phyloP scores from a whole-genome alignment of 495 filamentous ascomycete genomes.

The Beverwykella pulmonaria region DNA sequence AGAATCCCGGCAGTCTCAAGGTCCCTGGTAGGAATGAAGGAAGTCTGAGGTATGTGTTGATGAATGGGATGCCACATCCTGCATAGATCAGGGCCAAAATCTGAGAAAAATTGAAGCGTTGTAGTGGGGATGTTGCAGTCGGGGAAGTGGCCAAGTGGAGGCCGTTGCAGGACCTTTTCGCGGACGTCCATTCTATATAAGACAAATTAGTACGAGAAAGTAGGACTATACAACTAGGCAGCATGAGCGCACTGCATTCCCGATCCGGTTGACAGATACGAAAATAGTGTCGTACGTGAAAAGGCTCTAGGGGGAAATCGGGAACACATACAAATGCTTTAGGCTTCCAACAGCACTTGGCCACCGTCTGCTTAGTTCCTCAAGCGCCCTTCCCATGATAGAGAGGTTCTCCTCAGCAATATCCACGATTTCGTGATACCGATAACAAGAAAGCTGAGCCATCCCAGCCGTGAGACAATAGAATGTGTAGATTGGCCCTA shows the following conservation, averaged over 20 bases:
- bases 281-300: no score
- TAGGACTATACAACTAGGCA: background rate
- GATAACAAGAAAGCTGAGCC: slow-evolving; percentile 35
- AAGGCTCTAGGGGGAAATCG: background rate
- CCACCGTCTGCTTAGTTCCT: slow-evolving; percentile 35
- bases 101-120: slow-evolving; percentile 32
- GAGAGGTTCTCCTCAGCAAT: slow-evolving; percentile 33
- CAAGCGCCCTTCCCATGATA: slow-evolving; percentile 29
- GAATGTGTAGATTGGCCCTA: slow-evolving; percentile 37
- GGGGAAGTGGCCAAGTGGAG: slow-evolving; percentile 23
- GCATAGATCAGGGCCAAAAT: slow-evolving; percentile 35
- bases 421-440: slow-evolving; percentile 29
- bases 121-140: slow-evolving; percentile 27
- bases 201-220: background rate
- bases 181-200: slow-evolving; percentile 29
- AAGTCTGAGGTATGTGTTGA: slow-evolving; percentile 10
- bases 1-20: slow-evolving; percentile 37
- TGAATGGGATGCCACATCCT: slow-evolving; percentile 32
- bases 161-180: slow-evolving; percentile 28
- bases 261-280: no score
- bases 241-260: no score
- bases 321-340: slow-evolving; percentile 21
- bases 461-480: slow-evolving; percentile 36
- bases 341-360: slow-evolving; percentile 31
- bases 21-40: slow-evolving; percentile 18